Evolutionary conservation across 192 early-diverging fungal species (phyloP), one percentile per base, ranked within the genome.

Genomic region (Spinellus fusiger): DNA sequence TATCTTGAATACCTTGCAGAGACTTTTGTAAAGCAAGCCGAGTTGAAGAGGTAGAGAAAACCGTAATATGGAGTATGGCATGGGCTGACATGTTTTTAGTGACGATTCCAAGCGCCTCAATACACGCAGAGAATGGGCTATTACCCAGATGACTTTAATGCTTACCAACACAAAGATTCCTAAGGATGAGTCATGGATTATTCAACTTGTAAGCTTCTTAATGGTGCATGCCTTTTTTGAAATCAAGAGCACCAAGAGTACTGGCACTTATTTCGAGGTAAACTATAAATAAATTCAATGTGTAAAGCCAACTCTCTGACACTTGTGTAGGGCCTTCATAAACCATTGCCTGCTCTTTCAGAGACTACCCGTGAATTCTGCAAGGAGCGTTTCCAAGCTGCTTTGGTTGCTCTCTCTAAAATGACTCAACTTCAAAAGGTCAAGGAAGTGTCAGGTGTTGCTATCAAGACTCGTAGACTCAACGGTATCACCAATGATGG

Each of bases 121-220:
- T 49, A 65, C 69, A 29, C 84, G 80, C 63, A 83, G 91, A 46
- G 73, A 67, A 34, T 98, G 95, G 95, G 85, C 80, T 5, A 40
- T 93, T 7, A 85, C 93, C 35, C 91, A 94, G 72, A 85, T 98
- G 83, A 73, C 85, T 46, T 67, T 80, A 20, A 71, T 98, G 28
- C 74, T 94, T 57, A 75, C 82, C 23, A 86, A 87, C 52, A 69
- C 76, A n/a, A 84, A 87, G 61, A 70, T 93, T 32, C 82, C 88
- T n/a, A 88, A 86, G 20, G 77, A 85, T 32, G 88, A 92, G 62
- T 76, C 74, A n/a, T 88, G 90, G 85, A 75, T 90, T 35, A 57
- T 70, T 37, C 70, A 59, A 1, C 80, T 93, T 26, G 73, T 90
- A 33, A 74, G 80, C 25, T 91, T 93, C 66, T 61, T 89, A 16